phyloP scores from a whole-genome alignment of 495 filamentous ascomycete genomes.

The Amphirosellinia nigrospora region DNA sequence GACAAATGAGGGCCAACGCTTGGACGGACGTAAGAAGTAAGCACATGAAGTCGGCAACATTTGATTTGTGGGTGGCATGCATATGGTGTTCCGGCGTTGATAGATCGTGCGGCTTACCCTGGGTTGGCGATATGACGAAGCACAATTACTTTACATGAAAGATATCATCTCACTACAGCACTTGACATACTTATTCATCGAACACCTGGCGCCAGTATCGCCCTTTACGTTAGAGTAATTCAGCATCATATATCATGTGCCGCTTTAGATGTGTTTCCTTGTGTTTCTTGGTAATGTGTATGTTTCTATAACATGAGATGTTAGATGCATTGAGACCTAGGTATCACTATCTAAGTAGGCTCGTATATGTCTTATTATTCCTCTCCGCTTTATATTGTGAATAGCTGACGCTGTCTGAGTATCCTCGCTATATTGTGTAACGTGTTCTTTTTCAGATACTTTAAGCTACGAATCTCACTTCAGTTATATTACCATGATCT shows the following conservation, averaged over 20 bases:
- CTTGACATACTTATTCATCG: neutral
- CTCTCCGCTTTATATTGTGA: no score
- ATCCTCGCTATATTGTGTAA: no score
- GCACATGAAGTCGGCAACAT: neutral
- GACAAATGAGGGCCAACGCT: conserved; percentile 41
- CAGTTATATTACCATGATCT: no score
- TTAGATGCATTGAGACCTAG: no score
- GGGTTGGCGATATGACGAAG: conserved; percentile 3
- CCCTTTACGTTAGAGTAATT: neutral
- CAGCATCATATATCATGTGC: neutral
- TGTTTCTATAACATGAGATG: no score
- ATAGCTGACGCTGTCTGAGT: no score
- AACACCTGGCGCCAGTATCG: neutral
- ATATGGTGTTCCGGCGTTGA: conserved; percentile 25
- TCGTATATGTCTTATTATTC: no score
- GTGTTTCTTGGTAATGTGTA: no score
- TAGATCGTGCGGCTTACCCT: conserved; percentile 4
- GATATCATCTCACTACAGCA: neutral
- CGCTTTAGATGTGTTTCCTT: no score
- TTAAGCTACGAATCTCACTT: no score
- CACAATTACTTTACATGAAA: conserved; percentile 1
- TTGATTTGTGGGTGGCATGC: conserved; percentile 12
- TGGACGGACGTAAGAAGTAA: conserved; percentile 45
- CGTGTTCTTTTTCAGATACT: no score
- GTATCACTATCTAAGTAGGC: no score